Percentiles rank a stretch among this genome's conserved stretches.
Evolutionary conservation across 2,329 filamentous ascomycete genomes (phyloP).

Genomic region (Fusarium liriodendri): DNA sequence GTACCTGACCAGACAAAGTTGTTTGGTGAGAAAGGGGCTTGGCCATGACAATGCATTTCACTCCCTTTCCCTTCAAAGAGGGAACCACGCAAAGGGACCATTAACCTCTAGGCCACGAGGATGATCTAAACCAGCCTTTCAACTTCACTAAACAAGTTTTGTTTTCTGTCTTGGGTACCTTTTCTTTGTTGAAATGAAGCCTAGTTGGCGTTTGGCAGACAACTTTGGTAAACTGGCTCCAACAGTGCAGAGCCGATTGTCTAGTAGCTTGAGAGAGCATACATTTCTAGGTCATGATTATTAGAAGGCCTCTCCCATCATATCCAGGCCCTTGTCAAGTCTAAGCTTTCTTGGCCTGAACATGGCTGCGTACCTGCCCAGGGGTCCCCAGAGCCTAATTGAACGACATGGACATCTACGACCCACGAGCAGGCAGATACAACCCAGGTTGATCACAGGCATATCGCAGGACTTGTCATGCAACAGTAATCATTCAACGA

Average conservation of each 20-base stretch:
- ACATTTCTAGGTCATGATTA: background rate
- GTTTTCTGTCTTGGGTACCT: background rate
- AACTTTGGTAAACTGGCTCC: too few relatives aligned
- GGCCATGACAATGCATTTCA: background rate
- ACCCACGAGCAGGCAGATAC: background rate
- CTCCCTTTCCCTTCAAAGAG: background rate
- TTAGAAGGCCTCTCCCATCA: background rate
- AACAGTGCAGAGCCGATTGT: background rate
- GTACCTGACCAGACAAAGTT: background rate
- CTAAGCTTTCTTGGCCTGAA: background rate
- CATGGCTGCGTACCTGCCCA: background rate
- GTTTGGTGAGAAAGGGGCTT: background rate
- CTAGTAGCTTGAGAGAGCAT: background rate
- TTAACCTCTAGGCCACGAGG: background rate
- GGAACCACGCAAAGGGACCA: background rate
- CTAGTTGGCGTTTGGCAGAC: background rate
- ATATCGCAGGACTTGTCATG: background rate
- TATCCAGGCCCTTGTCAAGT: background rate
- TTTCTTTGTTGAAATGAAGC: background rate
- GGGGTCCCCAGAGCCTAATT: background rate
- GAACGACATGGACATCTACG: background rate
- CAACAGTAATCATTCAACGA: constrained; percentile 15
- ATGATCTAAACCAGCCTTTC: background rate
- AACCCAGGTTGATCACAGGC: background rate
- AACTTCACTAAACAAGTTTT: background rate